Evolutionary conservation across 352 stramenopile genomes (phyloP).

Genomic region (Peronosclerospora sorghi): DNA sequence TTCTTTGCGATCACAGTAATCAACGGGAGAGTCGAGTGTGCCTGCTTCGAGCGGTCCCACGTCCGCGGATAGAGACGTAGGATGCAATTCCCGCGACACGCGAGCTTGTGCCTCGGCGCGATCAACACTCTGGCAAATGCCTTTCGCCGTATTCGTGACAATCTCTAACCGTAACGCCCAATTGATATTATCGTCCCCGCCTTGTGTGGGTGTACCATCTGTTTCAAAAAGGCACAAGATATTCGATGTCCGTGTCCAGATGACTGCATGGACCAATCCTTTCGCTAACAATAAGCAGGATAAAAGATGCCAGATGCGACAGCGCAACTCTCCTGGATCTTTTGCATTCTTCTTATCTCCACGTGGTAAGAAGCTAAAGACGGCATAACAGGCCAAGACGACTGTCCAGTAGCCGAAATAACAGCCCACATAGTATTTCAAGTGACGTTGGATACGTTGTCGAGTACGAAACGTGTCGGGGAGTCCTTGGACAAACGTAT

Average conservation of each 20-base stretch:
- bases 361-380: slow-evolving; percentile 52
- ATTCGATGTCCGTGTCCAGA: slow-evolving; percentile 78
- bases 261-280: slow-evolving; percentile 70
- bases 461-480: slow-evolving; percentile 66
- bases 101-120: slow-evolving; percentile 49
- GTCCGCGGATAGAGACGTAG: slow-evolving; percentile 9
- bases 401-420: slow-evolving; percentile 82
- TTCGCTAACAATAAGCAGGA: slow-evolving; percentile 63
- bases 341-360: slow-evolving; percentile 2
- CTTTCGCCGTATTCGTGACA: slow-evolving; percentile 75
- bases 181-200: slow-evolving; percentile 69
- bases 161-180: slow-evolving; percentile 81
- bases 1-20: slow-evolving; percentile 54
- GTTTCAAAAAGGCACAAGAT: slow-evolving; percentile 68
- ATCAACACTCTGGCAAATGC: slow-evolving; percentile 71
- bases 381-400: slow-evolving; percentile 52
- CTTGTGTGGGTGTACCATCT: slow-evolving; percentile 43
- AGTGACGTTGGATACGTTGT: slow-evolving; percentile 62
- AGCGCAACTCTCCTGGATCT: slow-evolving; percentile 24
- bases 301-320: slow-evolving; percentile 61
- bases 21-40: slow-evolving; percentile 3
- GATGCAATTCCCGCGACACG: slow-evolving; percentile 21
- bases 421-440: slow-evolving; percentile 84
- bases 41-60: slow-evolving; percentile 16
- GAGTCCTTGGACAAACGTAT: slow-evolving; percentile 66